Evolutionary conservation across 1,284 basidiomycete genomes (phyloP), one percentile per base, ranked within the genome.

Genomic region (Rhodotorula mucilaginosa): DNA sequence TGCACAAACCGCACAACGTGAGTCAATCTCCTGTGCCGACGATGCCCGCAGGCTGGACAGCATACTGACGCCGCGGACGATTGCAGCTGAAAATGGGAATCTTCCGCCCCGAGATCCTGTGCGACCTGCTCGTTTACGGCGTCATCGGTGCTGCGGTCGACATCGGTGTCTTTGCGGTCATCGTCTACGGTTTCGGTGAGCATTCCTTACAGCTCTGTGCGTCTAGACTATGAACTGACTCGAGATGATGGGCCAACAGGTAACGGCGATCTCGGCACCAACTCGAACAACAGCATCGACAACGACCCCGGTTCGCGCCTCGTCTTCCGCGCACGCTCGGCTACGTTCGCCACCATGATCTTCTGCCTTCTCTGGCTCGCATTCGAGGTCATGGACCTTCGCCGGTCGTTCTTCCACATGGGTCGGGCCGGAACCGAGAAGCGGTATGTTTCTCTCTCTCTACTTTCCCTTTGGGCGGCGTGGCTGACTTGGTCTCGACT

Each of bases 101-200:
- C 64, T 81, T 82, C 66, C 79, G 76, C 1, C 72, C 72, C 13
- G 81, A 82, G 61, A 74, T 82, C 64, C 64, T 82, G 78, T 84
- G 85, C 67, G 89, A 90, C 77, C 84, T 87, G 67, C 69, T 87
- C 59, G 84, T 86, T 51, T 90, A 90, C 80, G 89, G 89, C 3
- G 76, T 88, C 64, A 79, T 87, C 68, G 89, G 89, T 82, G 87
- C 87, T 6, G 84, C 82, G 0, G 83, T 86, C 31, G 84, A 83
- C 65, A 80, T 89, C 47, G 75, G 65, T 52, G 71, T 61, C 48
- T 77, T 79, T 56, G 26, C 70, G 49, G 83, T 87, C 63, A 84
- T 88, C 68, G 81, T 87, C 31, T 88, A 84, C 76, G 86, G 69
- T 47, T 78, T 74, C 47, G 70, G 64, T 58, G 18, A 21, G 39